A percentile compares a stretch with the other conserved stretches of the same genome.
Evolutionary conservation across 31 red algal species (phyloP).

Genomic region (Endocladia muricata): DNA sequence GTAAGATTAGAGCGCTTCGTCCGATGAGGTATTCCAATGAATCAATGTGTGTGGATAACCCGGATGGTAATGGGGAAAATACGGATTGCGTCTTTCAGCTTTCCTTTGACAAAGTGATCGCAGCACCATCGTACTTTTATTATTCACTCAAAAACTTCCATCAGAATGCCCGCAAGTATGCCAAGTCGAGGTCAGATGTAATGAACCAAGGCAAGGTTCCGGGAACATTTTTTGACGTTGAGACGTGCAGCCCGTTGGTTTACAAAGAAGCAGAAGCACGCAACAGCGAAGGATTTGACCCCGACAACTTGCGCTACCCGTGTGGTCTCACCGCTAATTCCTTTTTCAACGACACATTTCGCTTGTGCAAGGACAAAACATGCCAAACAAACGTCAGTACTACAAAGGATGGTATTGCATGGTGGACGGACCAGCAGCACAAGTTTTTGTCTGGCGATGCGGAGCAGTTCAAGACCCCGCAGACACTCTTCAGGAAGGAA

Average conservation of each 20-base stretch:
- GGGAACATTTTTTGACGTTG: slow-evolving; percentile 2
- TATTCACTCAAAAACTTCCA: slow-evolving; percentile 75
- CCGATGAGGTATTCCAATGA: background rate
- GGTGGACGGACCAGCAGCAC: slow-evolving; percentile 6
- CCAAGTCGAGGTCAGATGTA: slow-evolving; percentile 42
- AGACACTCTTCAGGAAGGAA: background rate
- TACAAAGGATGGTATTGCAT: slow-evolving; percentile 7
- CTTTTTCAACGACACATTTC: slow-evolving; percentile 73
- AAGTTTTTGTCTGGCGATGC: slow-evolving; percentile 27
- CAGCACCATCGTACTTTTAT: slow-evolving; percentile 70
- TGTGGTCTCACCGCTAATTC: slow-evolving; percentile 86
- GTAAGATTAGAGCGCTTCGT: slow-evolving; percentile 23
- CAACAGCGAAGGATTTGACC: slow-evolving; percentile 11
- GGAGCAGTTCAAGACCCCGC: background rate
- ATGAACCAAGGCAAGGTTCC: slow-evolving; percentile 46
- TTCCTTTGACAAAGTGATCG: slow-evolving; percentile 28
- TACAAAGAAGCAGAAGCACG: slow-evolving; percentile 6
- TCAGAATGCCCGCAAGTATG: slow-evolving; percentile 78
- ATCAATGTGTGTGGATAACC: too few species aligned
- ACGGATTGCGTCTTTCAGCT: slow-evolving; percentile 39
- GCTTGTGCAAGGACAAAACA: slow-evolving; percentile 26
- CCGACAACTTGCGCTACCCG: slow-evolving; percentile 43
- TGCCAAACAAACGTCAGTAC: background rate
- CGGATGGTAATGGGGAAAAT: background rate
- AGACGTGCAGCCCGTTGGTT: slow-evolving; percentile 39